Evolutionary conservation across 1,284 basidiomycete species (phyloP).

Genomic region (Coniophora puteana): DNA sequence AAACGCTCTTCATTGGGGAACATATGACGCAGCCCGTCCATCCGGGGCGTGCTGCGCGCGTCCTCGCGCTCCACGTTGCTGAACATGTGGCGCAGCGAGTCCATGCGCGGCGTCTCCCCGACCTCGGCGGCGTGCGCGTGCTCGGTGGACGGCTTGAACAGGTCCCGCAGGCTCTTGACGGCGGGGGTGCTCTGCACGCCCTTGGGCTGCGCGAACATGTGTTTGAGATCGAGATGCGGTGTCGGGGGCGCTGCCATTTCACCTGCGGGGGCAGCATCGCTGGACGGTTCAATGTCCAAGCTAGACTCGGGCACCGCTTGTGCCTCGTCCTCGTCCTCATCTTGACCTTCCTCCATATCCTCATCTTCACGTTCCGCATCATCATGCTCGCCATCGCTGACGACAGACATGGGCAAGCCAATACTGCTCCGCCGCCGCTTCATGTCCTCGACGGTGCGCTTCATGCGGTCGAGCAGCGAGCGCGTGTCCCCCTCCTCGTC

Average conservation of each 20-base stretch:
- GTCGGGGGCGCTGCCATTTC: constrained; percentile 8
- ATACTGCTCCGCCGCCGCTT: constrained; percentile 53
- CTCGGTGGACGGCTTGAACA: constrained; percentile 23
- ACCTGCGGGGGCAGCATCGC: constrained; percentile 5
- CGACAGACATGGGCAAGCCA: too few relatives aligned
- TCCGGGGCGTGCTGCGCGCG: constrained; percentile 24
- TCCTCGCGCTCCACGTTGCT: constrained; percentile 8
- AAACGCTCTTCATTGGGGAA: constrained; percentile 17
- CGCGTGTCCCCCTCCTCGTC: constrained; percentile 43
- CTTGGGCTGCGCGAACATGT: constrained; percentile 18
- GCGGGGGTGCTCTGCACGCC: constrained; percentile 22
- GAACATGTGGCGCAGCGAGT: constrained; percentile 32
- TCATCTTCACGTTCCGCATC: constrained; percentile 5
- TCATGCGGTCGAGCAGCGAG: constrained; percentile 56
- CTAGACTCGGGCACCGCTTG: not conserved
- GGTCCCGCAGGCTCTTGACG: constrained; percentile 29
- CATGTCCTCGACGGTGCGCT: constrained; percentile 57
- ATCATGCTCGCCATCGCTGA: constrained; percentile 4
- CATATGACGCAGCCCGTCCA: constrained; percentile 33
- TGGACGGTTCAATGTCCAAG: constrained; percentile 3
- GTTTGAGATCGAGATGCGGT: constrained; percentile 22
- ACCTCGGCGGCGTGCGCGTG: constrained; percentile 5
- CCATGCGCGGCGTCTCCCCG: constrained; percentile 37
- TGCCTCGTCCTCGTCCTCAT: constrained; percentile 3
- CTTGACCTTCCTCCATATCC: not conserved